These are phyloP conservation scores for Apiospora arundinis DNA, from an alignment of 2,329 filamentous ascomycete genomes.

Conservation along the genomic window DNA sequence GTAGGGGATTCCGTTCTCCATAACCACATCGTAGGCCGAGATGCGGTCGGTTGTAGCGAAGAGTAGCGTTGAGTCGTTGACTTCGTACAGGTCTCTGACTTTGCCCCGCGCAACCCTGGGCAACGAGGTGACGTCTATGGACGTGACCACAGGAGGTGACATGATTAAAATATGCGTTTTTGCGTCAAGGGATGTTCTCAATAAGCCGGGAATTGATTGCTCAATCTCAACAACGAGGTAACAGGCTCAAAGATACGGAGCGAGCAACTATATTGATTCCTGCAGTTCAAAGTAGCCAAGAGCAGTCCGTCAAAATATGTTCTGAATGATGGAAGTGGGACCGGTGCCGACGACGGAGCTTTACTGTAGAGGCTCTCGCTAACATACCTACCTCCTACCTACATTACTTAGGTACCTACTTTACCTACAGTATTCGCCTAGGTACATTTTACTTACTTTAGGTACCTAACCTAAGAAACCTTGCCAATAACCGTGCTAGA, in stretches of 20 bases:
- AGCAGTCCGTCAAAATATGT: not conserved
- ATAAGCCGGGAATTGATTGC: not conserved
- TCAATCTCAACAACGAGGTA: not conserved
- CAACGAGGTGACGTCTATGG: slow-evolving; percentile 15
- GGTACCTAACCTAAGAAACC: no score
- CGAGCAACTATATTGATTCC: not conserved
- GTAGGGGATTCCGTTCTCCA: slow-evolving; percentile 67
- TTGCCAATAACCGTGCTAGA: not conserved
- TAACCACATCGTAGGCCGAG: slow-evolving; percentile 92
- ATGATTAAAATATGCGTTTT: not conserved
- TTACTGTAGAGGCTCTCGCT: not conserved
- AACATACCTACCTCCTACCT: no score
- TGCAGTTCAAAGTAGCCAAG: not conserved
- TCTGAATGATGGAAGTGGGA: slow-evolving; percentile 7
- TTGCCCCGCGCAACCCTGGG: slow-evolving; percentile 19
- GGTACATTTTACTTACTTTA: no score
- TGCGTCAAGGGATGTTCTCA: not conserved
- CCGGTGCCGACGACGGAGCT: slow-evolving; percentile 14
- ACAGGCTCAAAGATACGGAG: not conserved
- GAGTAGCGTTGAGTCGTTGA: slow-evolving; percentile 72
- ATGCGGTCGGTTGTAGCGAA: slow-evolving; percentile 90
- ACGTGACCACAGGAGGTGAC: slow-evolving; percentile 10
- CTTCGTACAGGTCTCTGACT: slow-evolving; percentile 70
- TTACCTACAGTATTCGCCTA: no score
- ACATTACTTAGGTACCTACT: no score